Base-by-base conservation (phyloP, 495 filamentous ascomycete species). In the Tetracladium setigerum region DNA sequence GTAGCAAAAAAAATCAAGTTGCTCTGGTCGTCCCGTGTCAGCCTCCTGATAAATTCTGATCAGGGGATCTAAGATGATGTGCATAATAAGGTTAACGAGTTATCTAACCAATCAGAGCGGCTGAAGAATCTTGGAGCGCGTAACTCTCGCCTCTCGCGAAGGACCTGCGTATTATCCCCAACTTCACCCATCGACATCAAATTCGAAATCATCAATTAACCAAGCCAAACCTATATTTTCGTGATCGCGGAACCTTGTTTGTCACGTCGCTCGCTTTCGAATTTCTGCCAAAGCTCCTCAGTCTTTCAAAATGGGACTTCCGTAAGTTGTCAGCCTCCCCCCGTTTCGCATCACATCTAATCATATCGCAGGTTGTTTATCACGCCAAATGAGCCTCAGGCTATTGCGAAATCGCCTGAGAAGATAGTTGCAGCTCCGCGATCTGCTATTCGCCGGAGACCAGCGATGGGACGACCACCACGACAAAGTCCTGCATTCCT, bases 251-350 rank as follows among this genome's bases (percentile, higher is more conserved):
- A 45, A 31, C 9, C n/a, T 31, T 24, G 24, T 18, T 41, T 22
- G 30, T 6, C 19, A 12, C 27, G 18, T 30, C 17, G 10, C 24
- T 32, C 17, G 30, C 37, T 46, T 53, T 33, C 42, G 15, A 31
- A 22, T 14, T 33, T 24, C 16, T 31, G 27, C 31, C 22, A 54
- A 15, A 46, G 32, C 18, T 16, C 27, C 22, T 40, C 35, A 33
- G 13, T 46, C 55, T 32, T 46, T 56, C 54, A 72, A 59, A 63
- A 91, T 92, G 87, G 87, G 87, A 69, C 79, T 89, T 50, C 86
- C 83, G 82, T 88, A 77, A 79, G 83, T 81, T 57, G 31, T 50
- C 47, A 51, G 51, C 55, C 55, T 56, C 42, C 46, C 41, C 44
- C 48, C 55, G 48, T 58, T 47, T 50, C 54, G 57, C 63, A 56